Base-by-base conservation (phyloP, 2,329 filamentous ascomycete species). In the Knoxdaviesia capensis region DNA sequence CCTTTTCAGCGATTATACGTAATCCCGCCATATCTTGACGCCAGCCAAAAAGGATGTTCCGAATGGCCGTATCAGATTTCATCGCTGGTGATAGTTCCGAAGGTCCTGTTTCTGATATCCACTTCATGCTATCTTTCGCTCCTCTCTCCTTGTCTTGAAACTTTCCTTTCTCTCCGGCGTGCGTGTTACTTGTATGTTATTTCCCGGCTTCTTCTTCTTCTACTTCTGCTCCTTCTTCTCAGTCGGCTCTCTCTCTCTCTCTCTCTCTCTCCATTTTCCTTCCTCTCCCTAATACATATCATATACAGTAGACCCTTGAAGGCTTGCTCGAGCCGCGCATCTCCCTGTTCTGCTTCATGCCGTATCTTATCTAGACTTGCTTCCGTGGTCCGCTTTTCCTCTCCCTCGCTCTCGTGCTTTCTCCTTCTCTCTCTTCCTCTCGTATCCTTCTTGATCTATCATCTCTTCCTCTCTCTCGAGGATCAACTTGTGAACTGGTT, bases 401-500 rank as follows among this genome's bases (percentile, higher is more conserved):
- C n/a, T 33, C 28, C 29, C 28, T 11, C 20, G 31, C n/a, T n/a
- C n/a, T n/a, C n/a, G n/a, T n/a, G n/a, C 31, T 32, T 34, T 35
- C 36, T 31, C 28, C 7, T 42, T 42, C 38, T 45, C 44, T 36
- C 41, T 34, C 40, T 34, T 29, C 7, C 28, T 9, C n/a, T 5
- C 10, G 7, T 42, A 29, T n/a, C 29, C 28, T 36, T 28, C 39
- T 36, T 40, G 37, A 9, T 40, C 40, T 36, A 20, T 20, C n/a
- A n/a, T n/a, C n/a, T n/a, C n/a, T n/a, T n/a, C n/a, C n/a, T n/a
- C 20, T 20, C 20, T 20, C 20, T 20, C 20, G 20, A 20, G 20
- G 20, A 20, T 20, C 20, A 20, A 20, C 20, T 20, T 20, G 20
- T 20, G 20, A 20, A 20, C 20, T 20, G 20, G 20, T 3, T 20